A percentile compares a stretch with the other conserved stretches of the same genome.
Conservation (phyloP, 2,329 filamentous ascomycete genomes). For the Hortaea werneckii region DNA sequence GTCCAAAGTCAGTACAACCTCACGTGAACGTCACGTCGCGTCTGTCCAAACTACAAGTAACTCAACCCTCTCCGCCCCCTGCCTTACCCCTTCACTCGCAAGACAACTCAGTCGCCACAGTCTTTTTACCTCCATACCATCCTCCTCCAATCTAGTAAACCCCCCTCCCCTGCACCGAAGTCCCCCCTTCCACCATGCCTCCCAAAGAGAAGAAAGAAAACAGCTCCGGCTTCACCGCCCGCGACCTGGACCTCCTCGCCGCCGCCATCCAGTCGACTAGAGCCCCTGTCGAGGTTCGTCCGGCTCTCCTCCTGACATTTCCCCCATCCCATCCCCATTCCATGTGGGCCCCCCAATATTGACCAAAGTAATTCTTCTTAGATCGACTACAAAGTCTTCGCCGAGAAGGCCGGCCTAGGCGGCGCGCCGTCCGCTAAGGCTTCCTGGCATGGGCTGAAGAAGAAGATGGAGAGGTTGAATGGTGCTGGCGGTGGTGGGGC, state of each 20-base stretch:
- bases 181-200: background rate
- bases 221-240: slow-evolving; percentile 6
- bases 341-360: background rate
- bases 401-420: slow-evolving; percentile 27
- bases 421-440: slow-evolving; percentile 26
- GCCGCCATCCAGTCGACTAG: slow-evolving; percentile 10
- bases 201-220: background rate
- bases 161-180: too few relatives aligned
- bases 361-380: slow-evolving; percentile 8
- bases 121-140: too few relatives aligned
- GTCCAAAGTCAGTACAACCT: too few relatives aligned
- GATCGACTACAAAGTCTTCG: slow-evolving; percentile 32
- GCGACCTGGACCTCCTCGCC: slow-evolving; percentile 11
- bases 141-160: too few relatives aligned
- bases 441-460: slow-evolving; percentile 28
- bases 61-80: too few relatives aligned
- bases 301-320: background rate
- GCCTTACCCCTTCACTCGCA: too few relatives aligned
- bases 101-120: too few relatives aligned
- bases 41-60: too few relatives aligned
- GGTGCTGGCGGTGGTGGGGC: background rate
- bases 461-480: slow-evolving; percentile 26
- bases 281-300: slow-evolving; percentile 2
- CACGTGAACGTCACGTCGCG: too few relatives aligned
- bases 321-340: background rate